Evolutionary conservation across 768 basidiomycete genomes (phyloP), one percentile per base, ranked within the genome.

Genomic region (Leccinum pellstonianum): DNA sequence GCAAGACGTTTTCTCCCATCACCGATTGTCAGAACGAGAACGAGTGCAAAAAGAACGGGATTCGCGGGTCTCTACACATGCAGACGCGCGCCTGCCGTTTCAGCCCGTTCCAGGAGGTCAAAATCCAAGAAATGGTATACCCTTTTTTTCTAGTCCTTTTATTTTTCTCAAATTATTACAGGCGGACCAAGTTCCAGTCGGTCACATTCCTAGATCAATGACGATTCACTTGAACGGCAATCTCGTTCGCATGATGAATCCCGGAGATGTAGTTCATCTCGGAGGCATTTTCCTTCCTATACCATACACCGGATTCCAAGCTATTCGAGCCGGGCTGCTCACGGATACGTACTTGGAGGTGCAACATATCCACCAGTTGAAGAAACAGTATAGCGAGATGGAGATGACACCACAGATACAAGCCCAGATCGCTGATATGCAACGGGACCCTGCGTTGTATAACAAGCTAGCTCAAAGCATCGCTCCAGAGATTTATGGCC

Each of bases 131-230:
- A 75, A 96, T 99, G 95, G 95, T 91, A 59, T 80, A 47, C 3
- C 12, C 17, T 12, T 19, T 19, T 53, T 6, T 38, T 53, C 41
- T 35, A 0, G 17, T 47, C 5, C 5, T 51, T 17, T 25, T 15
- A n/a, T 29, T 60, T 19, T 51, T 52, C 61, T 69, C 37, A 69
- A 54, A 47, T 4, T 53, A 43, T 58, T 43, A 0, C 66, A 94
- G 94, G 91, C 96, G 25, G 96, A 98, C 69, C 97, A 99, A 87
- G 97, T 99, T 1, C 97, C 97, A 23, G 96, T 99, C 51, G 97
- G 97, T 4, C 97, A 99, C 73, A 99, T 99, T 59, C 97, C 97
- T 23, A 88, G 97, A 41, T 95, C 95, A 3, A 98, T 98, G 97
- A 95, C 95, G 0, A 75, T 97, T n/a, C 95, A 99, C 70, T 81